phyloP scores from a whole-genome alignment of 208 protist genomes.

The Kentomonas sorsogonicus region DNA sequence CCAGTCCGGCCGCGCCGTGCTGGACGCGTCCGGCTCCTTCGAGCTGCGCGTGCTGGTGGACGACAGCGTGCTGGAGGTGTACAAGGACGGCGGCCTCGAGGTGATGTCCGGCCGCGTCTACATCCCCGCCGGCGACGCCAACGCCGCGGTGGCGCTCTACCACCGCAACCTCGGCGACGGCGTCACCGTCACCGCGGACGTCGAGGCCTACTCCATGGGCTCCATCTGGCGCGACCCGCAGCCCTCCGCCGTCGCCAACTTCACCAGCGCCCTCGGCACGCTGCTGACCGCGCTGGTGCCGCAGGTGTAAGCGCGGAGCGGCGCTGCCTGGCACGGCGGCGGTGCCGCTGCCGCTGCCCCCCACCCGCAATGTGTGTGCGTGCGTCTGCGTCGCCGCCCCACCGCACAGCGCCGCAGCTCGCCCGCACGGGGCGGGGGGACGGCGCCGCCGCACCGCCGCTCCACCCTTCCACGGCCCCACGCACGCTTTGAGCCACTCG shows the following conservation, averaged over 20 bases:
- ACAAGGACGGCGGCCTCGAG: slow-evolving; percentile 24
- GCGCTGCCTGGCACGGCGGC: no score
- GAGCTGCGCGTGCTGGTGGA: slow-evolving; percentile 14
- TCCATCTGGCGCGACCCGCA: slow-evolving; percentile 11
- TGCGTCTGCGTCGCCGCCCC: no score
- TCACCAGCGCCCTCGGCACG: slow-evolving; percentile 4
- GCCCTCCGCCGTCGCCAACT: slow-evolving; percentile 7
- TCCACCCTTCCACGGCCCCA: no score
- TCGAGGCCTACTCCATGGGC: slow-evolving; percentile 14
- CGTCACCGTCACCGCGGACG: slow-evolving; percentile 1
- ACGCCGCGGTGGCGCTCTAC: slow-evolving; percentile 17
- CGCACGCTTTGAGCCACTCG: not conserved
- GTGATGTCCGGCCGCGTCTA: slow-evolving; percentile 14
- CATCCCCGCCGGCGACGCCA: slow-evolving; percentile 9
- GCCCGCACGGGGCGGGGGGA: no score
- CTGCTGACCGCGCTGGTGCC: no score
- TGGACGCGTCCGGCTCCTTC: slow-evolving; percentile 19
- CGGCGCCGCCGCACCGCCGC: no score
- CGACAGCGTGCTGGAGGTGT: slow-evolving; percentile 19
- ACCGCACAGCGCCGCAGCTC: no score
- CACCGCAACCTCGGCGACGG: slow-evolving; percentile 12
- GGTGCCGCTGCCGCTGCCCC: no score
- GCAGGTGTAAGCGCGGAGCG: no score
- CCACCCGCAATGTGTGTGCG: no score
- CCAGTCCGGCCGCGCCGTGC: slow-evolving; percentile 27